A percentile compares a stretch with the other conserved stretches of the same genome.
phyloP scores from a whole-genome alignment of 108 stramenopile genomes.

The Cylindrotheca closterium region DNA sequence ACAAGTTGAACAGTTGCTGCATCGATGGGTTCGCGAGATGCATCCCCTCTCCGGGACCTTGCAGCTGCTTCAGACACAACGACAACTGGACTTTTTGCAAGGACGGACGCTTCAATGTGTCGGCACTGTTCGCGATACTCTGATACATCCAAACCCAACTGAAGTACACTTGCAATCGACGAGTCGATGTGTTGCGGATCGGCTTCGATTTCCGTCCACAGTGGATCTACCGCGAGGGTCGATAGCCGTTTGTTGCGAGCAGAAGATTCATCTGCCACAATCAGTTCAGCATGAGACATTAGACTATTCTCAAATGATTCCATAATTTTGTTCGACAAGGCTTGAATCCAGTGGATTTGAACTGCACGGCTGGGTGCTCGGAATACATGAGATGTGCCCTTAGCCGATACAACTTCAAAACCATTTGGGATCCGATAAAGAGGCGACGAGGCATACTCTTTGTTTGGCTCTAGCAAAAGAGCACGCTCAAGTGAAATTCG shows the following conservation, averaged over 20 bases:
- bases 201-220: background rate
- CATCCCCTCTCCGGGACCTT: background rate
- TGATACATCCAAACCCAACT: constrained; percentile 37
- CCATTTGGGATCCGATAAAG: constrained; percentile 31
- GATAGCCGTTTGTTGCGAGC: constrained; percentile 37
- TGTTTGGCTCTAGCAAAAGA: constrained; percentile 38
- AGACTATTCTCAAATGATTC: constrained; percentile 45
- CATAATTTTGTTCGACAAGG: constrained; percentile 28
- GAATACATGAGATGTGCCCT: constrained; percentile 38
- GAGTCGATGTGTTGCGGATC: background rate
- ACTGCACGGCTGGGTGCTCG: constrained; percentile 26
- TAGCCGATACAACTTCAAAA: constrained; percentile 38
- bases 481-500: constrained; percentile 36
- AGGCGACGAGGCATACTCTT: constrained; percentile 17
- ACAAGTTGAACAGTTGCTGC: constrained; percentile 5
- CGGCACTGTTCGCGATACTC: constrained; percentile 46
- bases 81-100: constrained; percentile 25
- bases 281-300: constrained; percentile 42
- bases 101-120: constrained; percentile 32
- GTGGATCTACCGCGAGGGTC: constrained; percentile 13
- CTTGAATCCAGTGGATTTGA: constrained; percentile 37
- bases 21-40: constrained; percentile 5
- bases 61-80: constrained; percentile 2
- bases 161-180: constrained; percentile 14
- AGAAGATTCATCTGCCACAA: constrained; percentile 36